A percentile compares a stretch with the other conserved stretches of the same genome.
Conservation (phyloP, 2,329 filamentous ascomycete species). For the Bretziella fagacearum region DNA sequence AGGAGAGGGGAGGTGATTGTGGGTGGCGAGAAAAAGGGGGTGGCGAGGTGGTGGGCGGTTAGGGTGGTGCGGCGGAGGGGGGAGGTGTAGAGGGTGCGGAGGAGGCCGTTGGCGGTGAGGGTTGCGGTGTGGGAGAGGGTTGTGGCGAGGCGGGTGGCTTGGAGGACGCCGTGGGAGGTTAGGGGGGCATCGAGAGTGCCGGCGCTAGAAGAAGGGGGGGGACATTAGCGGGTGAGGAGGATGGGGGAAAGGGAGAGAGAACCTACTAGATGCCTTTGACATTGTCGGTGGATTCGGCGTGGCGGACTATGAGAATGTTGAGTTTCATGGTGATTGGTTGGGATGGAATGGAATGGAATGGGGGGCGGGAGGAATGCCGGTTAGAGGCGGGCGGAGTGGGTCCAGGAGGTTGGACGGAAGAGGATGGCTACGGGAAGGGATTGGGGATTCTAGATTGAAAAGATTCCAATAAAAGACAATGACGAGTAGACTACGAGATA, state of each 20-base stretch:
- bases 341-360: background rate
- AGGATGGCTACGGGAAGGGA: no score
- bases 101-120: constrained; percentile 17
- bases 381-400: background rate
- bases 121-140: constrained; percentile 31
- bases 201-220: constrained; percentile 30
- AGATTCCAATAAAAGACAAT: no score
- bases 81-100: constrained; percentile 54
- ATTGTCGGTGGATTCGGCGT: constrained; percentile 85
- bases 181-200: constrained; percentile 65
- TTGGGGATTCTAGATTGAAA: no score
- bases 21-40: constrained; percentile 28
- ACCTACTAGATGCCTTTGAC: constrained; percentile 58
- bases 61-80: constrained; percentile 56
- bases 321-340: constrained; percentile 1
- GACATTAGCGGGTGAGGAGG: constrained; percentile 7
- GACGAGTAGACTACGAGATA: no score
- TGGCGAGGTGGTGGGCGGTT: constrained; percentile 50
- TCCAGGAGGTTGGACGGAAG: no score
- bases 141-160: constrained; percentile 53
- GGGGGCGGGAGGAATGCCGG: background rate
- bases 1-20: constrained; percentile 25
- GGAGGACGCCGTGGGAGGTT: constrained; percentile 66
- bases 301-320: constrained; percentile 56
- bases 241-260: constrained; percentile 1